Evolutionary conservation across 108 stramenopile genomes (phyloP).

Genomic region (Schizochytrium sp.): DNA sequence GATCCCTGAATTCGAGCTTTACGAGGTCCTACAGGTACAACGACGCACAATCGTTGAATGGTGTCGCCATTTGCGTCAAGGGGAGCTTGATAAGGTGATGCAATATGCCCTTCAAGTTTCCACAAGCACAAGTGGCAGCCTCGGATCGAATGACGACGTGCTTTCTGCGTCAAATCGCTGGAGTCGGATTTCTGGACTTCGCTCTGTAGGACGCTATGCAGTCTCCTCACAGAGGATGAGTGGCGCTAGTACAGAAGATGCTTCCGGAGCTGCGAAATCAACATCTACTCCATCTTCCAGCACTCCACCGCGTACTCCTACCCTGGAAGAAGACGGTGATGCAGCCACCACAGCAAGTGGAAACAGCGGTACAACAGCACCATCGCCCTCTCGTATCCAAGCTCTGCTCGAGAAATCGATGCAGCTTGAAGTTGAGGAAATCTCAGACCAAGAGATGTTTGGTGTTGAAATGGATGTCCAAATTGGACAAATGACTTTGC

Average conservation of each 20-base stretch:
- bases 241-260: neutral
- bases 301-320: neutral
- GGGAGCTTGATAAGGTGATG: constrained; percentile 63
- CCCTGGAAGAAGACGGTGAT: neutral
- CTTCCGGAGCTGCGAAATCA: neutral
- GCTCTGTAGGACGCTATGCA: constrained; percentile 61
- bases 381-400: constrained; percentile 30
- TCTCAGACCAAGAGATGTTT: constrained; percentile 62
- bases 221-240: constrained; percentile 51
- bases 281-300: no score
- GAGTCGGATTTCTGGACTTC: constrained; percentile 64
- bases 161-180: constrained; percentile 61
- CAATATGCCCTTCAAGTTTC: constrained; percentile 63
- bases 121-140: constrained; percentile 63
- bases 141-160: constrained; percentile 20
- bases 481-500: constrained; percentile 66
- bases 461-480: constrained; percentile 68
- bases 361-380: neutral
- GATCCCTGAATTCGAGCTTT: constrained; percentile 64
- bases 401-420: constrained; percentile 56
- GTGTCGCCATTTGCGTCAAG: constrained; percentile 53
- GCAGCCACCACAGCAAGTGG: neutral
- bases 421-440: constrained; percentile 60
- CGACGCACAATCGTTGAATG: constrained; percentile 61
- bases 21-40: constrained; percentile 64